Evolutionary conservation across 2,329 filamentous ascomycete species (phyloP).

Genomic region (Alternaria arborescens): DNA sequence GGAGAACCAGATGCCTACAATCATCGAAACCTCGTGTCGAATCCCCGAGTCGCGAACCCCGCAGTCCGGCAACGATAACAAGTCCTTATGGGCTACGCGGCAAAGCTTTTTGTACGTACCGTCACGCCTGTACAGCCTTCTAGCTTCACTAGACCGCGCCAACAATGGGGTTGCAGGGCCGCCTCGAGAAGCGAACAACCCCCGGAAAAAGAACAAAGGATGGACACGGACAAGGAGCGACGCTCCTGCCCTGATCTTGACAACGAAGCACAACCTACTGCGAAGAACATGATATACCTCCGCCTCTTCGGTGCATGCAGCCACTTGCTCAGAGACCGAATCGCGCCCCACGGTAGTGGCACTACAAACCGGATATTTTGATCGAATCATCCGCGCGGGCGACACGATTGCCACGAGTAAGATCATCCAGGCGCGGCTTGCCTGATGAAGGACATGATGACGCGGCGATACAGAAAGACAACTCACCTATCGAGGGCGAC

Average conservation of each 20-base stretch:
- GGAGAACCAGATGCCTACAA: neutral
- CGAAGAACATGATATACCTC: neutral
- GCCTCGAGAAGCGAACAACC: neutral
- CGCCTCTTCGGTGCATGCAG: neutral
- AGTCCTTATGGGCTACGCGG: neutral
- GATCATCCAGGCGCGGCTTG: neutral
- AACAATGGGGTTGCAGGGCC: neutral
- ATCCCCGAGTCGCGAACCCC: neutral
- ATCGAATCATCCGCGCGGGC: neutral
- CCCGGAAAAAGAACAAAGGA: neutral
- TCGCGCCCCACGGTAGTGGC: neutral
- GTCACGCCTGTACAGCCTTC: neutral
- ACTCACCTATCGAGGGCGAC: neutral
- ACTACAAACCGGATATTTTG: neutral
- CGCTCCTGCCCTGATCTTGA: too few species aligned
- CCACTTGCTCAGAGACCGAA: neutral
- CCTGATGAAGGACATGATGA: too few species aligned
- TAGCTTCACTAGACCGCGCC: neutral
- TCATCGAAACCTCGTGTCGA: neutral
- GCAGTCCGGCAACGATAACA: neutral
- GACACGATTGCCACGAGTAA: neutral
- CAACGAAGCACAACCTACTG: neutral
- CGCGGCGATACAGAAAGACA: neutral
- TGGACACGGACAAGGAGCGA: neutral
- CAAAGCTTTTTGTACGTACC: neutral